phyloP scores from a whole-genome alignment of 1,139 yeast species.

The Arxiozyma bovina region DNA sequence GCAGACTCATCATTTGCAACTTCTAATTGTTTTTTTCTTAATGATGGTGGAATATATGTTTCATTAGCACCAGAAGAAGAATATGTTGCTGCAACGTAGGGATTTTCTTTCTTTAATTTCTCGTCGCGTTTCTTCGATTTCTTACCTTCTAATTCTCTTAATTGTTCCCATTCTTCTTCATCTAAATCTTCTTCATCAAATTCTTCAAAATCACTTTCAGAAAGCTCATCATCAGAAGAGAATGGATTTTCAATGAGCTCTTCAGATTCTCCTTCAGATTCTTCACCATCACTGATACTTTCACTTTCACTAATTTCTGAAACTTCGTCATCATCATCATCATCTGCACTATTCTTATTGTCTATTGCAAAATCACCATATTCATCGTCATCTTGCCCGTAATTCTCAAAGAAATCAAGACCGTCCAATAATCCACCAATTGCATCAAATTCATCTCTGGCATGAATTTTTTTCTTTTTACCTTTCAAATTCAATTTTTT shows the following conservation, averaged over 20 bases:
- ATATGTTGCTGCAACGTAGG: constrained; percentile 68
- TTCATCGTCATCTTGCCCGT: constrained; percentile 29
- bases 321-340: constrained; percentile 9
- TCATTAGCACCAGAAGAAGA: constrained; percentile 16
- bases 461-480: constrained; percentile 40
- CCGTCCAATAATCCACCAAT: constrained; percentile 73
- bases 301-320: constrained; percentile 6
- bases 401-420: constrained; percentile 51
- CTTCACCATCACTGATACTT: constrained; percentile 17
- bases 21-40: constrained; percentile 47
- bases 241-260: constrained; percentile 23
- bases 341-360: constrained; percentile 16
- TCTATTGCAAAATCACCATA: constrained; percentile 22
- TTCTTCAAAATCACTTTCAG: constrained; percentile 42
- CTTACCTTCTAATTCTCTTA: constrained; percentile 32
- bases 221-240: constrained; percentile 41
- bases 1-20: constrained; percentile 37
- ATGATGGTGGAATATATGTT: constrained; percentile 74
- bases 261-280: constrained; percentile 15
- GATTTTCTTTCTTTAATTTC: constrained; percentile 51
- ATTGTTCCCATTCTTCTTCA: constrained; percentile 38
- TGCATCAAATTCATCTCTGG: constrained; percentile 53
- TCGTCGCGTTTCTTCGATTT: constrained; percentile 7
- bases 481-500: constrained; percentile 66
- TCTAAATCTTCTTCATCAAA: constrained; percentile 36